phyloP scores from a whole-genome alignment of 306 rosid species.

The Glycine latifolia region DNA sequence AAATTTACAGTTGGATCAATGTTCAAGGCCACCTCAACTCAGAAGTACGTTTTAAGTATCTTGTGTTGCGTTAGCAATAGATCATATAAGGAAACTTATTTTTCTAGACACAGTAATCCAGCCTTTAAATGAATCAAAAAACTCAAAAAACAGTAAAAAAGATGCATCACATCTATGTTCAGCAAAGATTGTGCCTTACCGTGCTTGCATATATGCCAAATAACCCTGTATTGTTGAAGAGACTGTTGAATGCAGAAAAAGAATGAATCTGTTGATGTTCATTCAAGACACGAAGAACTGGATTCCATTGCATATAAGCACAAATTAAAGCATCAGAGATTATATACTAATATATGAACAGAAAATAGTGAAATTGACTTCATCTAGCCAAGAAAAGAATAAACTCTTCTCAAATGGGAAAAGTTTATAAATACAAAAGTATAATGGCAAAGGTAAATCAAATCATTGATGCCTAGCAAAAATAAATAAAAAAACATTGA shows the following conservation, averaged over 20 bases:
- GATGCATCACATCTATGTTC: neutral
- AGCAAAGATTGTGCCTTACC: slow-evolving; percentile 59
- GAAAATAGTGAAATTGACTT: slow-evolving; percentile 39
- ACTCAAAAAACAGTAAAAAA: neutral
- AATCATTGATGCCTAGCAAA: neutral
- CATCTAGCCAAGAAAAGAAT: neutral
- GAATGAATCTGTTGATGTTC: slow-evolving; percentile 74
- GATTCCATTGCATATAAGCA: slow-evolving; percentile 34
- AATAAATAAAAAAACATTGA: neutral
- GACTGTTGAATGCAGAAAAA: slow-evolving; percentile 89
- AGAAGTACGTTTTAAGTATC: slow-evolving; percentile 21
- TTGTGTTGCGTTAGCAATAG: slow-evolving; percentile 1
- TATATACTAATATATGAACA: neutral
- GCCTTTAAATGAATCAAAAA: slow-evolving; percentile 1
- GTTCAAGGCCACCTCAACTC: neutral
- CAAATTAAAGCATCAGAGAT: slow-evolving; percentile 22
- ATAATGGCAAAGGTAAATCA: slow-evolving; percentile 8
- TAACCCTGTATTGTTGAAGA: slow-evolving; percentile 82
- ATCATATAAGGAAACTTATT: neutral
- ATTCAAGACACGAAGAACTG: slow-evolving; percentile 90
- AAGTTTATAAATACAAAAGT: neutral
- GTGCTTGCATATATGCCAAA: slow-evolving; percentile 82
- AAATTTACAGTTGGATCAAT: neutral
- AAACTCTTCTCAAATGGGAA: neutral
- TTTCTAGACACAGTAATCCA: neutral